A percentile compares a stretch with the other conserved stretches of the same genome.
phyloP scores from a whole-genome alignment of 331 rosid genomes.

The Quercus tomentella region DNA sequence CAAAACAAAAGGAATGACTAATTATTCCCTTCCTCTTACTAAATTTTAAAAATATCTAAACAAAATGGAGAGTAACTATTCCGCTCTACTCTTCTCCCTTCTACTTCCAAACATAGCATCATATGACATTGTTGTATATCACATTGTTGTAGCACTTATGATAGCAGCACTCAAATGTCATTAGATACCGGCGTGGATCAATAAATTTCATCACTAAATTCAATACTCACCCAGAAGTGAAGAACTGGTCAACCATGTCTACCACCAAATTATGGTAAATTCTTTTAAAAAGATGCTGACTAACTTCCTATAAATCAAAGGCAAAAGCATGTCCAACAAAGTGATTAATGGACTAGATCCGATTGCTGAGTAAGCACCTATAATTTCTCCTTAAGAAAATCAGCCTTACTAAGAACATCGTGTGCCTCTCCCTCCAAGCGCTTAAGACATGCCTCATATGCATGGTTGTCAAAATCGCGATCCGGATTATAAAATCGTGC shows the following conservation, averaged over 20 bases:
- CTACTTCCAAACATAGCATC: too few relatives aligned
- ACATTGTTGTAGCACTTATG: conserved; percentile 31
- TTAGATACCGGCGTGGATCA: too few relatives aligned
- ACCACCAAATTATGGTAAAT: not conserved
- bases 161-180: too few relatives aligned
- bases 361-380: conserved; percentile 47
- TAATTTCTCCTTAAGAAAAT: conserved; percentile 83
- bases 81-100: too few relatives aligned
- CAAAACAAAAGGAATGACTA: too few relatives aligned
- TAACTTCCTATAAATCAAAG: not conserved
- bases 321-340: not conserved
- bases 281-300: not conserved
- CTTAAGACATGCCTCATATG: too few relatives aligned
- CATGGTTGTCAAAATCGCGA: too few relatives aligned
- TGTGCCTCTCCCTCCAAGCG: conserved; percentile 79
- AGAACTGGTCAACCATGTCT: too few relatives aligned
- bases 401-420: conserved; percentile 84
- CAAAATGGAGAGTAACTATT: accelerated
- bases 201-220: not conserved
- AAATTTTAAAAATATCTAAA: too few relatives aligned
- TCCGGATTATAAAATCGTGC: too few relatives aligned
- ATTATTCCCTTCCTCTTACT: too few relatives aligned
- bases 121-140: conserved; percentile 35
- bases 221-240: not conserved
- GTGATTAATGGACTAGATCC: conserved; percentile 15